phyloP scores from a whole-genome alignment of 2,329 filamentous ascomycete genomes.

The Sporothrix curviconia region DNA sequence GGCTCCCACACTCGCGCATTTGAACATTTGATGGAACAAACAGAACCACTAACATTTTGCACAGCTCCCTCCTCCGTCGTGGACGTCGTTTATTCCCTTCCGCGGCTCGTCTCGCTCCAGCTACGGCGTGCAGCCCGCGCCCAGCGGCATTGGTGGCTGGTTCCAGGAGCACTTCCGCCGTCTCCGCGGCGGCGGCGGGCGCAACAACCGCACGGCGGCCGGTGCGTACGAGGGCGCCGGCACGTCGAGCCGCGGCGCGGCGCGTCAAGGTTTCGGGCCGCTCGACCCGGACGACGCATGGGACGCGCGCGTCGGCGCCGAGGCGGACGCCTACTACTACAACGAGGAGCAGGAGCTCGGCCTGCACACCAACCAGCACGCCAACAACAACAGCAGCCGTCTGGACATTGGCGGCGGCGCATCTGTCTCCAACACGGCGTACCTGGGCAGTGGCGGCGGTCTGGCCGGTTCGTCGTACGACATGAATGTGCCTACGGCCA shows the following conservation, averaged over 20 bases:
- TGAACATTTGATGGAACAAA: too few relatives aligned
- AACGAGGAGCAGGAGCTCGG: conserved; percentile 68
- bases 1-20: too few relatives aligned
- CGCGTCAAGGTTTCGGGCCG: conserved; percentile 41
- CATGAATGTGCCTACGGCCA: conserved; percentile 39
- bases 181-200: conserved; percentile 51
- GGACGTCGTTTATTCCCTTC: conserved; percentile 68
- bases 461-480: conserved; percentile 38
- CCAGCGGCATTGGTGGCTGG: conserved; percentile 65
- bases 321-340: conserved; percentile 59
- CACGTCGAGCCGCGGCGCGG: conserved; percentile 32
- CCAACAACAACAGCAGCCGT: conserved; percentile 17
- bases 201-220: conserved; percentile 57
- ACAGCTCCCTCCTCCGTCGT: conserved; percentile 62
- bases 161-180: conserved; percentile 58
- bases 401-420: not conserved
- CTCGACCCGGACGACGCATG: conserved; percentile 81
- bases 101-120: conserved; percentile 39
- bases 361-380: conserved; percentile 31
- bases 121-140: conserved; percentile 46
- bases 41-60: not conserved
- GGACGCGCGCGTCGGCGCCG: conserved; percentile 71
- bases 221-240: conserved; percentile 63
- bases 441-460: conserved; percentile 12
- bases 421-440: conserved; percentile 13